Evolutionary conservation across 768 basidiomycete genomes (phyloP).

Genomic region (Xerocomellus dryophilus): DNA sequence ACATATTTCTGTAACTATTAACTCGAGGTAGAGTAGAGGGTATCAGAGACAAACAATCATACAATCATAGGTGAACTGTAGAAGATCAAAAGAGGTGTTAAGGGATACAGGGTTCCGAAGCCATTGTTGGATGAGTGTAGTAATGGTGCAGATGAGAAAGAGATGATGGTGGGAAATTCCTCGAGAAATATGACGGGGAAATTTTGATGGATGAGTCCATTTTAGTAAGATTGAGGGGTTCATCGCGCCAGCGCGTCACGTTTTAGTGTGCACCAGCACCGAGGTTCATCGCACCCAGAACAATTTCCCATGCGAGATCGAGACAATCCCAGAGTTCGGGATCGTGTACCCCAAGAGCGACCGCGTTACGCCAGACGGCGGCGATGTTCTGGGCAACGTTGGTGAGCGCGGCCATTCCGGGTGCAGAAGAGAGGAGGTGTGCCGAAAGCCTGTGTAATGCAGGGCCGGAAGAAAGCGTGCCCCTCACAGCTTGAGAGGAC

Average conservation of each 20-base stretch:
- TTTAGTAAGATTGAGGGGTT: slow-evolving; percentile 18
- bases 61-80: slow-evolving; percentile 22
- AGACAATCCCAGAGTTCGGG: slow-evolving; percentile 63
- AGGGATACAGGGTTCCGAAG: slow-evolving; percentile 29
- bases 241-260: slow-evolving; percentile 21
- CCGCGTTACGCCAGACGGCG: slow-evolving; percentile 71
- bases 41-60: slow-evolving; percentile 23
- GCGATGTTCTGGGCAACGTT: slow-evolving; percentile 48
- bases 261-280: slow-evolving; percentile 40
- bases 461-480: slow-evolving; percentile 45
- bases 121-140: slow-evolving; percentile 16
- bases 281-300: slow-evolving; percentile 58
- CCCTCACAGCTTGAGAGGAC: slow-evolving; percentile 33
- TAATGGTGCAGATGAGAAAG: slow-evolving; percentile 21
- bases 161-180: slow-evolving; percentile 27
- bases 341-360: slow-evolving; percentile 66
- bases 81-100: slow-evolving; percentile 12
- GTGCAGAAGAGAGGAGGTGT: slow-evolving; percentile 48
- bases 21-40: slow-evolving; percentile 28
- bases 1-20: slow-evolving; percentile 31
- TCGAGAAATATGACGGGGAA: slow-evolving; percentile 6
- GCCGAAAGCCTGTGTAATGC: slow-evolving; percentile 54
- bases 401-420: slow-evolving; percentile 45
- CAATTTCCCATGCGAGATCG: slow-evolving; percentile 64
- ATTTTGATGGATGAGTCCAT: slow-evolving; percentile 17